phyloP scores from a whole-genome alignment of 768 basidiomycete genomes.

The Mycena latifolia region DNA sequence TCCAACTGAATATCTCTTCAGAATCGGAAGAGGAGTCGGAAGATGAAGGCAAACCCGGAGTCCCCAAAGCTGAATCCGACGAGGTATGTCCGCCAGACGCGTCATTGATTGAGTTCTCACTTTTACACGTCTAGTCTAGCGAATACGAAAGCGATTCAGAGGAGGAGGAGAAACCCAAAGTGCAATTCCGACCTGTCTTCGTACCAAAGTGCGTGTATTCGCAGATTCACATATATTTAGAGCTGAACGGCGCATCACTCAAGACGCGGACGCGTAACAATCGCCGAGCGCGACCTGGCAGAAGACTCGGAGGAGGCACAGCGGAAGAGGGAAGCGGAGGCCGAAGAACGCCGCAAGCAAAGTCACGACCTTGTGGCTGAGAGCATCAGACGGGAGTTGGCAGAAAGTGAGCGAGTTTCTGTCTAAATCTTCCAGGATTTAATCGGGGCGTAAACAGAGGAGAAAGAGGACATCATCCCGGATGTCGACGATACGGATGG shows the following conservation, averaged over 20 bases:
- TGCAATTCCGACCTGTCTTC: slow-evolving; percentile 92
- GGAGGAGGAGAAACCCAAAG: slow-evolving; percentile 80
- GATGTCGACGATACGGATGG: slow-evolving; percentile 98
- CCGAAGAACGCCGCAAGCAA: slow-evolving; percentile 87
- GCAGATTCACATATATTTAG: not conserved
- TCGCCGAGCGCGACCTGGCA: slow-evolving; percentile 76
- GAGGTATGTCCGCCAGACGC: slow-evolving; percentile 30
- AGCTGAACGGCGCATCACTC: slow-evolving; percentile 9
- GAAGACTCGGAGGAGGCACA: slow-evolving; percentile 83
- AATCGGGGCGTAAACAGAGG: slow-evolving; percentile 65
- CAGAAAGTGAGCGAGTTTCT: slow-evolving; percentile 76
- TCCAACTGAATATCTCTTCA: slow-evolving; percentile 32
- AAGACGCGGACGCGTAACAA: slow-evolving; percentile 83
- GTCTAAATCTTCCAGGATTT: slow-evolving; percentile 7
- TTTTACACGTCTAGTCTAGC: slow-evolving; percentile 71
- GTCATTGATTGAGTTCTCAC: slow-evolving; percentile 28
- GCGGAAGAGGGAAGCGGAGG: slow-evolving; percentile 77
- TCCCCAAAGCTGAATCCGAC: slow-evolving; percentile 43
- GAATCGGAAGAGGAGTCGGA: slow-evolving; percentile 55
- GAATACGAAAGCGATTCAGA: slow-evolving; percentile 88
- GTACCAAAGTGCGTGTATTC: slow-evolving; percentile 83
- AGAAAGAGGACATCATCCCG: slow-evolving; percentile 84
- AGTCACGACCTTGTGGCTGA: slow-evolving; percentile 95
- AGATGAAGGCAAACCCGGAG: slow-evolving; percentile 59
- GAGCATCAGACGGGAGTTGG: slow-evolving; percentile 90